A percentile compares a stretch with the other conserved stretches of the same genome.
phyloP scores from a whole-genome alignment of 2,329 filamentous ascomycete species.

The Penicillium sp. region DNA sequence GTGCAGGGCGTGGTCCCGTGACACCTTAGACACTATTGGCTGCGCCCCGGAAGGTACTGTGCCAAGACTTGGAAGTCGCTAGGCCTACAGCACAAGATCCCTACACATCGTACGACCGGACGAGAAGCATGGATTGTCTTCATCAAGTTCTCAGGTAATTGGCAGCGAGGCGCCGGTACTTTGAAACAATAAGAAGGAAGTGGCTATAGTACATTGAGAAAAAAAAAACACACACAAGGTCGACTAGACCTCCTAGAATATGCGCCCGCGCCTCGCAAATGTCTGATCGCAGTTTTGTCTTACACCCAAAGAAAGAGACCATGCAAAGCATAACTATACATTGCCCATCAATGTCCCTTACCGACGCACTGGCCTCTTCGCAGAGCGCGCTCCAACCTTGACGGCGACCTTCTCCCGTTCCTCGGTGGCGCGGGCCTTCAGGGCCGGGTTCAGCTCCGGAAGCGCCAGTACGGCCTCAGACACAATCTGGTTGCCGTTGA shows the following conservation, averaged over 20 bases:
- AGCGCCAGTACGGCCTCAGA: constrained; percentile 34
- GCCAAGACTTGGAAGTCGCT: not conserved
- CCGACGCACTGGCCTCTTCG: constrained; percentile 22
- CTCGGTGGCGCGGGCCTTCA: constrained; percentile 26
- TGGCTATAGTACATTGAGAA: constrained; percentile 32
- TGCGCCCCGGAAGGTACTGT: not conserved
- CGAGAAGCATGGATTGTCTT: not conserved
- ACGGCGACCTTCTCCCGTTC: constrained; percentile 31
- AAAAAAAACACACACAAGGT: constrained; percentile 28
- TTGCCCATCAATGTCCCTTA: constrained; percentile 15
- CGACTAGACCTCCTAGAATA: constrained; percentile 28
- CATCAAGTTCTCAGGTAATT: not conserved
- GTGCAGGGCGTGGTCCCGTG: not conserved
- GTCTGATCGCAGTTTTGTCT: constrained; percentile 29
- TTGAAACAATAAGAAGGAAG: constrained; percentile 17
- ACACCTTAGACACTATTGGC: not conserved
- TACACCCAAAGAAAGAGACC: constrained; percentile 24
- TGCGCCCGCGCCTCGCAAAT: constrained; percentile 39
- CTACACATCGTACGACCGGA: not conserved
- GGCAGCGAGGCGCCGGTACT: constrained; percentile 22
- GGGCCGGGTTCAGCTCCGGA: constrained; percentile 35
- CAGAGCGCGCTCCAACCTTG: constrained; percentile 23
- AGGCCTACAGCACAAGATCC: too few relatives aligned
- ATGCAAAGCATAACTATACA: constrained; percentile 24
- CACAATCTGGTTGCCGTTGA: constrained; percentile 48